Percentiles rank a stretch among this genome's conserved stretches.
These are phyloP conservation scores for Paraphoma chrysanthemicola DNA, from an alignment of 2,329 filamentous ascomycete genomes.

Conservation along the genomic window DNA sequence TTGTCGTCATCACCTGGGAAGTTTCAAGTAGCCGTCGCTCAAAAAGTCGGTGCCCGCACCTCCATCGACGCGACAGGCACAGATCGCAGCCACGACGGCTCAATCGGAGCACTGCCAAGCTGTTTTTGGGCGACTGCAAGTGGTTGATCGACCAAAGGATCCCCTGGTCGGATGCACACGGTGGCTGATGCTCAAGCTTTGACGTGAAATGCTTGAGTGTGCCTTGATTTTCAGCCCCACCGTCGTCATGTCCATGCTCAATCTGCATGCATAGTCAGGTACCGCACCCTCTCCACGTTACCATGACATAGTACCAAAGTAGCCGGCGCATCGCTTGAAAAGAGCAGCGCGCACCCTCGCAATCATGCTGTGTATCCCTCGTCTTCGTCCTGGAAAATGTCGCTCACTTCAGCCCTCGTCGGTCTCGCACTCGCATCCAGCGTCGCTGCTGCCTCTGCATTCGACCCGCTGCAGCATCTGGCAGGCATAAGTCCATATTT, in stretches of 20 bases:
- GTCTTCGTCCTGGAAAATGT: conserved; percentile 11
- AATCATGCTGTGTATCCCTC: conserved; percentile 1
- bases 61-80: background rate
- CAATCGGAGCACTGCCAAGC: background rate
- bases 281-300: background rate
- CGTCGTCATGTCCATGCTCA: background rate
- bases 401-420: conserved; percentile 26
- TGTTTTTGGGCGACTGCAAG: background rate
- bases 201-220: background rate
- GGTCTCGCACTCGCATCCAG: conserved; percentile 35
- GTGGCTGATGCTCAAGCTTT: background rate
- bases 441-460: conserved; percentile 46
- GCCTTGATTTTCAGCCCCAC: background rate
- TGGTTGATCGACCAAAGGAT: background rate
- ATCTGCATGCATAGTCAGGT: background rate
- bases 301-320: background rate
- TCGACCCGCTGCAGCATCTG: conserved; percentile 58
- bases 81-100: background rate
- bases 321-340: background rate
- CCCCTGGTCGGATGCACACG: background rate
- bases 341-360: background rate
- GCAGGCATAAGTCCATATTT: conserved; percentile 60
- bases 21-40: no score
- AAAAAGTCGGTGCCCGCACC: no score
- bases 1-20: no score